Conservation (phyloP, 257 asterid species). For the Fraxinus americana region DNA sequence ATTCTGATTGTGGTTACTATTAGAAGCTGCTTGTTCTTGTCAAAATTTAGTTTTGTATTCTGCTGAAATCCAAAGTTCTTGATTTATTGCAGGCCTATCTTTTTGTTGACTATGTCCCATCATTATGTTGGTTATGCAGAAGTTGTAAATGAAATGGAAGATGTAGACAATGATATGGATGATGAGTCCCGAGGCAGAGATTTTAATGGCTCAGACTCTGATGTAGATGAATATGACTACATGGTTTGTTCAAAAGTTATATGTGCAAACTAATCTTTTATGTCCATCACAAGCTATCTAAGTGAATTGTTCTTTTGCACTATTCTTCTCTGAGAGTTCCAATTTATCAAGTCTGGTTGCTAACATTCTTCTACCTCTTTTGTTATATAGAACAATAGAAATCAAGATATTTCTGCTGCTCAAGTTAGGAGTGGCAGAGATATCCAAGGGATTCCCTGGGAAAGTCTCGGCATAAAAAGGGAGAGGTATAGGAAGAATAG, state of each 20-base stretch:
- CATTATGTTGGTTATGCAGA: slow-evolving; percentile 70
- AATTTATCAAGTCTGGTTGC: not conserved
- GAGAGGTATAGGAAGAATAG: slow-evolving; percentile 77
- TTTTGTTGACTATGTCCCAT: slow-evolving; percentile 61
- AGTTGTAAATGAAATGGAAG: slow-evolving; percentile 82
- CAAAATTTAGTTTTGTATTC: not conserved
- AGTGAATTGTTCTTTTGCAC: not conserved
- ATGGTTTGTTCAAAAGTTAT: slow-evolving; percentile 47
- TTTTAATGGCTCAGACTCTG: slow-evolving; percentile 76
- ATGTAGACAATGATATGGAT: slow-evolving; percentile 68
- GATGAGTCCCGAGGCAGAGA: slow-evolving; percentile 58
- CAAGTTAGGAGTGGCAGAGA: slow-evolving; percentile 87
- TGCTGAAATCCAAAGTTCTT: not conserved
- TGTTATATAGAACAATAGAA: slow-evolving; percentile 48
- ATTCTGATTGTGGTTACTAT: not conserved
- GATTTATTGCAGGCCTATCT: slow-evolving; percentile 27
- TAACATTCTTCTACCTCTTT: not conserved
- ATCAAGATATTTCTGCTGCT: slow-evolving; percentile 85
- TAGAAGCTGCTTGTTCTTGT: not conserved
- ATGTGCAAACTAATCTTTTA: not conserved
- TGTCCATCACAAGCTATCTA: not conserved
- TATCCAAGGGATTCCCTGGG: slow-evolving; percentile 98
- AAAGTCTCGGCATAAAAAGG: slow-evolving; percentile 71
- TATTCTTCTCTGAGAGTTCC: slow-evolving; percentile 1
- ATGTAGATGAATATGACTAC: slow-evolving; percentile 69